A percentile compares a stretch with the other conserved stretches of the same genome.
These are phyloP conservation scores for Orbilia quercus DNA, from an alignment of 2,329 filamentous ascomycete genomes.

Conservation along the genomic window DNA sequence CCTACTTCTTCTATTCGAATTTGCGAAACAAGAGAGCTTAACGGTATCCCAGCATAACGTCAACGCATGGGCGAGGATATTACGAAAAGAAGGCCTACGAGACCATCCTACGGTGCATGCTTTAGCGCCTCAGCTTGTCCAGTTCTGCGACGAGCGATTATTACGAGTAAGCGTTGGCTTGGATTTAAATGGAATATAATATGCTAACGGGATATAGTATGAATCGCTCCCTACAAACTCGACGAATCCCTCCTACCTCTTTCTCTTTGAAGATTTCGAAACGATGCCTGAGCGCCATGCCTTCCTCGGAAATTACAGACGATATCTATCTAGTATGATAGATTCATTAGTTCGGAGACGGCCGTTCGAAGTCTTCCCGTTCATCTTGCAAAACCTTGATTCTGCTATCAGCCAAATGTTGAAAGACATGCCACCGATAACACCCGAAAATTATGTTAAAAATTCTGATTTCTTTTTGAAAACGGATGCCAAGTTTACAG, in stretches of 20 bases:
- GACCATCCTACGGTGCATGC: constrained; percentile 70
- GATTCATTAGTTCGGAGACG: constrained; percentile 85
- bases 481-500: constrained; percentile 88
- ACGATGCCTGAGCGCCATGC: constrained; percentile 92
- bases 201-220: constrained; percentile 66
- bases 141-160: constrained; percentile 80
- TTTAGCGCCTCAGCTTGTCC: constrained; percentile 82
- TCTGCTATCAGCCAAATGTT: constrained; percentile 80
- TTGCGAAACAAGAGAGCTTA: constrained; percentile 86
- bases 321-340: constrained; percentile 88
- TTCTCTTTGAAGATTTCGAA: constrained; percentile 92
- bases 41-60: constrained; percentile 93
- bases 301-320: constrained; percentile 93
- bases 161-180: constrained; percentile 68
- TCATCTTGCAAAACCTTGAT: constrained; percentile 85
- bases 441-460: constrained; percentile 73
- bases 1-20: constrained; percentile 79
- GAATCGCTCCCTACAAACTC: constrained; percentile 86
- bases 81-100: constrained; percentile 77
- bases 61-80: constrained; percentile 85
- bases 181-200: neutral
- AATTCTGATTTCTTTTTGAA: constrained; percentile 78
- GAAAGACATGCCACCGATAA: constrained; percentile 74
- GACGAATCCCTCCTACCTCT: constrained; percentile 80
- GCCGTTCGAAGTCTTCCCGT: constrained; percentile 83